Evolutionary conservation across 257 asterid genomes (phyloP).

Genomic region (Solanum lycopersicoides): DNA sequence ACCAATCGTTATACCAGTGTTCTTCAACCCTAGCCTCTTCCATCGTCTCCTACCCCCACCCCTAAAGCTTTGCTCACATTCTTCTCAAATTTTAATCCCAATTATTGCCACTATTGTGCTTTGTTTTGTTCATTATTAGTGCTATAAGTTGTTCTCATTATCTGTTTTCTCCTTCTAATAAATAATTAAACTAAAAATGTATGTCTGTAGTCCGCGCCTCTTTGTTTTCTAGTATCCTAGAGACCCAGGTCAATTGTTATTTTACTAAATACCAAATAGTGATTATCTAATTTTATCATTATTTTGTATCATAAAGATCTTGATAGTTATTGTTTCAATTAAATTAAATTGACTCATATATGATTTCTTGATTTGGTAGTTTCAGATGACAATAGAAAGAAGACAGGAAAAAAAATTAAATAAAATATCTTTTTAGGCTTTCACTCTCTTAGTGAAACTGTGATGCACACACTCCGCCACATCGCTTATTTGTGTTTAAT

Average conservation of each 20-base stretch:
- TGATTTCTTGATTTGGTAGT: neutral
- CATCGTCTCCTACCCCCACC: neutral
- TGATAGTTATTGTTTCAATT: neutral
- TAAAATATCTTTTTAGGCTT: neutral
- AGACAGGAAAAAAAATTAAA: neutral
- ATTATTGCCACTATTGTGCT: neutral
- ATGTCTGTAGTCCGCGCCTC: neutral
- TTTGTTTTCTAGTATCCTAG: neutral
- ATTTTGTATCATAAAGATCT: neutral
- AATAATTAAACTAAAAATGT: neutral
- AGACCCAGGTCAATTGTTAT: neutral
- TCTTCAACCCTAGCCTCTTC: neutral
- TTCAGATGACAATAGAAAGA: neutral
- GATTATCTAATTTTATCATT: neutral
- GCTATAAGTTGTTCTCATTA: neutral
- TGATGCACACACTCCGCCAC: neutral
- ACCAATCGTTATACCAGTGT: neutral
- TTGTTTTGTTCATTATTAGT: neutral
- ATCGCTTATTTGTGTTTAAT: neutral
- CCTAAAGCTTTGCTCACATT: neutral
- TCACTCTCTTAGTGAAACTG: neutral
- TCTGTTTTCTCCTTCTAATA: neutral
- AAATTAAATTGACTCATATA: neutral
- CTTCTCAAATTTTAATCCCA: neutral
- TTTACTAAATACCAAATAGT: neutral